These are phyloP conservation scores for Bolboschoenoplectus hybrid DNA, from an alignment of 202 grass and related monocot species.

Conservation along the genomic window DNA sequence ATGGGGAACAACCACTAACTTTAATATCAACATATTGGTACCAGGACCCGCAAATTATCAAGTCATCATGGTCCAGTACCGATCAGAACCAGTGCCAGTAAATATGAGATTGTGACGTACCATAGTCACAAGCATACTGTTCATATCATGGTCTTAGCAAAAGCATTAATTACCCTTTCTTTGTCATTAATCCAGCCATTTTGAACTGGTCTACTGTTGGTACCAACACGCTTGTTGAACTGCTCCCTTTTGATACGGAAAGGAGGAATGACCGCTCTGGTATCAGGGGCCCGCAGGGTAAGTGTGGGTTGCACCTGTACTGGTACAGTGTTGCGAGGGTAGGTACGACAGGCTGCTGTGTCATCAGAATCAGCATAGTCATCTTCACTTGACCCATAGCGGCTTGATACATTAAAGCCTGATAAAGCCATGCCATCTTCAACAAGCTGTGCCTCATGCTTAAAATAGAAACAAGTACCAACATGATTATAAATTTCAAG, in stretches of 20 bases:
- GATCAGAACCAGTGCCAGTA: not conserved
- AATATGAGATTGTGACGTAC: not conserved
- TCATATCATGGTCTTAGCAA: constrained; percentile 25
- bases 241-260: constrained; percentile 69
- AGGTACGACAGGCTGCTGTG: constrained; percentile 60
- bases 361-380: constrained; percentile 85
- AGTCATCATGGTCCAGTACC: not conserved
- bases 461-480: constrained; percentile 30
- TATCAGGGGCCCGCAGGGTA: constrained; percentile 51
- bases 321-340: constrained; percentile 13
- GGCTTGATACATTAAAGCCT: constrained; percentile 69
- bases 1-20: not conserved
- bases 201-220: constrained; percentile 47
- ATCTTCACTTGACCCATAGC: constrained; percentile 88
- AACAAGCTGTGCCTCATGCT: constrained; percentile 91
- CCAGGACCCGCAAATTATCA: not conserved
- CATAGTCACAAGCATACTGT: constrained; percentile 10
- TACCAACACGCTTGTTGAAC: constrained; percentile 55
- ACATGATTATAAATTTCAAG: not conserved
- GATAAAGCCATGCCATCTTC: constrained; percentile 73
- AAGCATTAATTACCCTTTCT: constrained; percentile 31
- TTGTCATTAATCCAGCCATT: constrained; percentile 84
- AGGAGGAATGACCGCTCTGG: constrained; percentile 59
- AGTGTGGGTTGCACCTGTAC: constrained; percentile 41
- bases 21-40: not conserved